These are phyloP conservation scores for Pharnaceum exiguum DNA, from an alignment of 148 eudicot genomes.

Conservation along the genomic window DNA sequence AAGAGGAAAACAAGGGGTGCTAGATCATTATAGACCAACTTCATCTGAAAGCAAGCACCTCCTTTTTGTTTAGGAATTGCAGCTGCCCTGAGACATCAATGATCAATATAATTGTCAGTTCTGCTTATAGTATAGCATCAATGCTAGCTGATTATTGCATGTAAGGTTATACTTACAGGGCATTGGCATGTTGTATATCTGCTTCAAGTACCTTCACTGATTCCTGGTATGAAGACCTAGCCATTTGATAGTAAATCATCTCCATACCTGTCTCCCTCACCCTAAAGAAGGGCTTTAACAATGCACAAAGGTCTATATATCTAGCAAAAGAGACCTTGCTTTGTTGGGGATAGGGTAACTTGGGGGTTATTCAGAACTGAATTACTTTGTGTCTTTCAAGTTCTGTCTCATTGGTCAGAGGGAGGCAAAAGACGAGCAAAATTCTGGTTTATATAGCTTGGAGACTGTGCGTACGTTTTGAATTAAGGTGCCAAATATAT, in stretches of 20 bases:
- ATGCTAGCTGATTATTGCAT: no score
- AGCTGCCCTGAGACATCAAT: slow-evolving; percentile 42
- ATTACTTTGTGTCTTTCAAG: not conserved
- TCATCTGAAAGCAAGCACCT: slow-evolving; percentile 61
- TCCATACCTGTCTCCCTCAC: slow-evolving; percentile 36
- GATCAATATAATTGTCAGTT: not conserved
- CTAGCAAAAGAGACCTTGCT: not conserved
- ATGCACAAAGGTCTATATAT: slow-evolving; percentile 7
- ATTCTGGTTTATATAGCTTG: not conserved
- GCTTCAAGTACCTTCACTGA: slow-evolving; percentile 65
- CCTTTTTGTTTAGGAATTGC: slow-evolving; percentile 68
- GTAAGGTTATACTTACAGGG: slow-evolving; percentile 47
- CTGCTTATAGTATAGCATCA: not conserved
- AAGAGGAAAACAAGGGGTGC: slow-evolving; percentile 53
- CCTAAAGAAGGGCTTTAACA: not conserved
- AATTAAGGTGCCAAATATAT: slow-evolving; percentile 18
- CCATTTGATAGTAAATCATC: slow-evolving; percentile 61
- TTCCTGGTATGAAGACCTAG: slow-evolving; percentile 54
- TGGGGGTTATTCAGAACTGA: not conserved
- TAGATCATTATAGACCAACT: slow-evolving; percentile 52
- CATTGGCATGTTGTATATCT: slow-evolving; percentile 85
- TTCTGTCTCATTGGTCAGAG: not conserved
- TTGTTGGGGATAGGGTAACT: slow-evolving; percentile 4
- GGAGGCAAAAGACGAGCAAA: not conserved
- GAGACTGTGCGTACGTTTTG: slow-evolving; percentile 9